Evolutionary conservation across 108 stramenopile species (phyloP), one percentile per base, ranked within the genome.

Genomic region (Aurantiochytrium sp.): DNA sequence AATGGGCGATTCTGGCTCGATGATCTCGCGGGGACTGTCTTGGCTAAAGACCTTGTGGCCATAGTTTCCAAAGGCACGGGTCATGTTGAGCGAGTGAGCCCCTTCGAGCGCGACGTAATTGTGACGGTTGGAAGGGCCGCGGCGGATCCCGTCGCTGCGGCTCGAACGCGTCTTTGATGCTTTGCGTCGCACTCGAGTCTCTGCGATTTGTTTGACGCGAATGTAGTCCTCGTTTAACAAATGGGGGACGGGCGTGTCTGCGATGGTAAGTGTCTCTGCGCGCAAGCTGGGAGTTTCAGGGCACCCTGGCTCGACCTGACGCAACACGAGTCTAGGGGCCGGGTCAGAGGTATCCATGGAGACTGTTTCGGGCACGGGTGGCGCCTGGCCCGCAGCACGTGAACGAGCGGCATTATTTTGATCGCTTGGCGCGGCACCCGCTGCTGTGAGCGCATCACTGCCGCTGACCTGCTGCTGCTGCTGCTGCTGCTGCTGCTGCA

Each of bases 21-120:
- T 83, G 4, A 69, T 69, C 16, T 18, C 6, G 45, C 76, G 45
- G 3, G 19, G 51, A 6, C 6, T 12, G 28, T 83, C 76, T 35
- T 83, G 49, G n/a, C 49, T 83, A 53, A 83, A 83, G 23, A 83
- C 76, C 51, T 83, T 83, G 76, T 83, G 76, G 10, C 76, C 76
- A 53, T 53, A 83, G 28, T 83, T 83, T 6, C 76, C 76, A 53
- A 83, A 83, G n/a, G 76, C 76, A 12, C 76, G 76, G 10, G 76
- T 83, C 76, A 83, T 83, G 51, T 83, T 83, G 25, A 83, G 51
- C 19, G 76, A 83, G 51, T 83, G 76, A 6, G 76, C 76, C 12
- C 76, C 76, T 83, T 83, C 76, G 25, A 83, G 51, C 45, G 76
- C 76, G 23, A 83, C 76, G 28, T 83, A 83, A 35, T 83, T 83